Evolutionary conservation across 1,284 basidiomycete species (phyloP), one percentile per base, ranked within the genome.

Genomic region (Rhizopogon hawkerae): DNA sequence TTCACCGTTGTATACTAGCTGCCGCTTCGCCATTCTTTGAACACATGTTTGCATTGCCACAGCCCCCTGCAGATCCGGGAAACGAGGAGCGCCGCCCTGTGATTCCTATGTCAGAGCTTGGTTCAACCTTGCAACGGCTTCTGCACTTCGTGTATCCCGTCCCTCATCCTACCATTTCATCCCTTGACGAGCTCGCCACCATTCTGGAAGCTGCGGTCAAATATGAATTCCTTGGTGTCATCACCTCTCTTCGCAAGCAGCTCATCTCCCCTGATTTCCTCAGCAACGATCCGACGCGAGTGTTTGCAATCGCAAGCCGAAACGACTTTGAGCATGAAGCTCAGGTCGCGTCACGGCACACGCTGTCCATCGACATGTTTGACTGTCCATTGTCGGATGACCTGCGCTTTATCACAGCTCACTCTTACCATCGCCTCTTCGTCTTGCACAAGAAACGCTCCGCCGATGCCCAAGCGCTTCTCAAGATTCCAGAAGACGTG

Each of bases 301-400:
- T 84, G 9, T 88, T 82, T 57, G 82, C 85, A 21, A 78, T 86
- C 42, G 82, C 85, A 2, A 78, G 76, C 52, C 77, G 79, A 5
- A 81, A 77, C 54, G 79, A 81, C 16, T 64, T 86, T 14, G 76
- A 81, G 47, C 71, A 76, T 21, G 79, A 81, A 58, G 71, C 74
- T 16, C 69, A 68, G 42, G 58, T 74, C 31, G 77, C 78, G 11
- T 82, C 83, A 7, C 68, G 64, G 11, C 65, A 77, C 55, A 83
- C 82, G 0, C 74, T 86, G n/a, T 56, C 62, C 41, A 64, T 71
- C 11, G 73, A 77, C 52, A 61, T 86, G 46, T 68, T 82, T 34
- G 74, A 79, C 38, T 70, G 67, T 16, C 75, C 75, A 1, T 67
- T 79, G 1, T 75, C 70, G 43, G 76, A 81, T n/a, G 84, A 85